Evolutionary conservation across 257 asterid genomes (phyloP).

Genomic region (Solanum pimpinellifolium): DNA sequence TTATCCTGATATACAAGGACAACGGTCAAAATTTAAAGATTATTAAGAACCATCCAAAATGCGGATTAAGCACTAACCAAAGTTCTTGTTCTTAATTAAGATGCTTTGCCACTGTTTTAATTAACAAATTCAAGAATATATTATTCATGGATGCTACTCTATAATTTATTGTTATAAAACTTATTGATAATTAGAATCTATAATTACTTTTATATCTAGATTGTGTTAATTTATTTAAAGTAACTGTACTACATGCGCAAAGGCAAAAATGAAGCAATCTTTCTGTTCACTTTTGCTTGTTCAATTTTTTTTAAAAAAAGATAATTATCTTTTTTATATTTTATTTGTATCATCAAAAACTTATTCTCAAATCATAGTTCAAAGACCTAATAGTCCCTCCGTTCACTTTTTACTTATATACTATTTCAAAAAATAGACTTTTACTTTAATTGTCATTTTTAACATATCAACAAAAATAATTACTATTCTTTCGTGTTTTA

Average conservation of each 20-base stretch:
- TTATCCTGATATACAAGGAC: background rate
- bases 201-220: background rate
- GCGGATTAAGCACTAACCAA: background rate
- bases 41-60: background rate
- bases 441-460: background rate
- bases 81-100: background rate
- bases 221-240: background rate
- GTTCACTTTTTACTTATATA: background rate
- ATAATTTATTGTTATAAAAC: background rate
- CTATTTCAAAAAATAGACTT: background rate
- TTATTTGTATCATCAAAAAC: background rate
- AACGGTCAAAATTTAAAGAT: background rate
- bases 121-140: background rate
- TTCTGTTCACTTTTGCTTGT: fast-evolving
- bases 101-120: background rate
- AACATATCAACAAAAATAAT: background rate
- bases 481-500: no score
- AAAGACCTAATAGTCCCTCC: background rate
- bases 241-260: background rate
- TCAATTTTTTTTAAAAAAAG: background rate
- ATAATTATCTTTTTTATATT: background rate
- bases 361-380: fast-evolving
- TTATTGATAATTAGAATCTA: background rate
- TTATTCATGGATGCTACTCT: background rate
- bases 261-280: background rate